A percentile compares a stretch with the other conserved stretches of the same genome.
Evolutionary conservation across 2,329 filamentous ascomycete genomes (phyloP).

Genomic region (Claviceps fusiformis): DNA sequence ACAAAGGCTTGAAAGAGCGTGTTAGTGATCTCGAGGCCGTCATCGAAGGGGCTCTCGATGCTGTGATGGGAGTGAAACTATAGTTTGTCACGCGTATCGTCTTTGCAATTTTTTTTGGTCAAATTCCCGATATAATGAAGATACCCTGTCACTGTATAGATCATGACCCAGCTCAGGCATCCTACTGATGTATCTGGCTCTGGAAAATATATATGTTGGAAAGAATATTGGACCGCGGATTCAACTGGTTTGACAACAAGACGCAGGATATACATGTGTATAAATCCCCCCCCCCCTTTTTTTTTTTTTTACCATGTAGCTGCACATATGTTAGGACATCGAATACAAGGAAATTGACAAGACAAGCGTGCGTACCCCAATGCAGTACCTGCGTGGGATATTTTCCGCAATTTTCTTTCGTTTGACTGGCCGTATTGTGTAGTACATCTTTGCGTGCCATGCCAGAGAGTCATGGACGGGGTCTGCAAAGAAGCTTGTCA

Average conservation of each 20-base stretch:
- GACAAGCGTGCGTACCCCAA: background rate
- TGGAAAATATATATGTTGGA: background rate
- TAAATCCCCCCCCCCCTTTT: background rate
- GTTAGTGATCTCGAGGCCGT: constrained; percentile 45
- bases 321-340: background rate
- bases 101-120: background rate
- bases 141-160: background rate
- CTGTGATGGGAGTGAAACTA: constrained; percentile 35
- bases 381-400: too few species aligned
- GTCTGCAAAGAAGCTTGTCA: too few species aligned
- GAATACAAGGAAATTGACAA: background rate
- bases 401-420: too few species aligned
- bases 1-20: constrained; percentile 44
- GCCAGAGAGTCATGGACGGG: too few species aligned
- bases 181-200: background rate
- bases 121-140: background rate
- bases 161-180: background rate
- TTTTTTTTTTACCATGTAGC: background rate
- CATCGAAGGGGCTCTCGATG: constrained; percentile 47
- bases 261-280: background rate
- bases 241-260: background rate
- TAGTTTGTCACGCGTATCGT: background rate
- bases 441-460: too few species aligned
- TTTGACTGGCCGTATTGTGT: too few species aligned
- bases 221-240: background rate